phyloP scores from a whole-genome alignment of 2,329 filamentous ascomycete species.

The Incumbomyces delicatus region DNA sequence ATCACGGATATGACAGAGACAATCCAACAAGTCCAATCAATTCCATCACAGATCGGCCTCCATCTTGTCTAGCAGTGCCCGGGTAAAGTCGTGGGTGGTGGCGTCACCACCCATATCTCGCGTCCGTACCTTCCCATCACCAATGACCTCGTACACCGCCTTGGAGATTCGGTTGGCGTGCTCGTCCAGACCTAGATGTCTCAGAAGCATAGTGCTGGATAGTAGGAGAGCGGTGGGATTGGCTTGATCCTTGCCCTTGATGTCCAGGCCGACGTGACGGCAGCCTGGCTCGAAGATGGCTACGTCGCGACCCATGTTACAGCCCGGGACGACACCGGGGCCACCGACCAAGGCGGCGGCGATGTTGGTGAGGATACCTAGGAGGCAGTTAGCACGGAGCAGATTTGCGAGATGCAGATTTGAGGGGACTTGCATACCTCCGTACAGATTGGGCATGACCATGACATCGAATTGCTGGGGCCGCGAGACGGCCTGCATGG shows the following conservation, averaged over 20 bases:
- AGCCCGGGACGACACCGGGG: conserved; percentile 91
- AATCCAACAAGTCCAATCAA: too few species aligned
- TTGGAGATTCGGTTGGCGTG: conserved; percentile 98
- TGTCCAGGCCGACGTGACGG: conserved; percentile 97
- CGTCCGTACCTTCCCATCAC: conserved; percentile 79
- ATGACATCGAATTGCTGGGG: conserved; percentile 99
- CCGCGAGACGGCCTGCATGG: conserved; percentile 94
- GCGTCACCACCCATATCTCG: conserved; percentile 89
- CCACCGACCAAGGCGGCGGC: conserved; percentile 94
- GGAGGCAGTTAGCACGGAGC: background rate
- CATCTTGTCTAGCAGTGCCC: conserved; percentile 91
- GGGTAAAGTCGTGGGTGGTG: conserved; percentile 90
- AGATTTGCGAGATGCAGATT: background rate
- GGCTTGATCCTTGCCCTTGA: conserved; percentile 98
- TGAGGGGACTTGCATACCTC: conserved; percentile 28
- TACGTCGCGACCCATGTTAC: conserved; percentile 98
- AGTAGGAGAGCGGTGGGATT: conserved; percentile 95
- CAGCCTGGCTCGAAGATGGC: conserved; percentile 98
- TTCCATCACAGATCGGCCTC: conserved; percentile 52
- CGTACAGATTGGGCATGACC: conserved; percentile 99
- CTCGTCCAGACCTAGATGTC: conserved; percentile 93
- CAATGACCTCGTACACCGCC: conserved; percentile 66
- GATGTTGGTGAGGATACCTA: conserved; percentile 94
- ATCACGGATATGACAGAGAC: too few species aligned
- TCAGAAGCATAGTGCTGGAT: conserved; percentile 91